These are phyloP conservation scores for Penicillium robsamsonii DNA, from an alignment of 495 filamentous ascomycete species.

Conservation along the genomic window DNA sequence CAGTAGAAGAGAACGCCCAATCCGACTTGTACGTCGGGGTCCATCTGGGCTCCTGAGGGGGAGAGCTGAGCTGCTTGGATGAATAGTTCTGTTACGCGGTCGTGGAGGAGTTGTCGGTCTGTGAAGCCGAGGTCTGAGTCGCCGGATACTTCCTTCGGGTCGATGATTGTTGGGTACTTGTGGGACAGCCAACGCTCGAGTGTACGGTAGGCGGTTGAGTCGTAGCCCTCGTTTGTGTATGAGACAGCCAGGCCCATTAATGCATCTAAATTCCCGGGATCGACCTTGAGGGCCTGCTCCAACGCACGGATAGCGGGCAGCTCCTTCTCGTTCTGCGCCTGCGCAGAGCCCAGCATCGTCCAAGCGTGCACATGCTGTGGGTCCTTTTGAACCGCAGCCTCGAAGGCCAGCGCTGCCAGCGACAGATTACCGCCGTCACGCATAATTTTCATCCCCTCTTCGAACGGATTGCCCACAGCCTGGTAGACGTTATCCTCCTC, in stretches of 20 bases:
- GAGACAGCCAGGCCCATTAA: slow-evolving; percentile 94
- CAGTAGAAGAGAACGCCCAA: slow-evolving; percentile 98
- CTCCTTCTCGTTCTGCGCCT: slow-evolving; percentile 99
- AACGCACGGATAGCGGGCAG: slow-evolving; percentile 95
- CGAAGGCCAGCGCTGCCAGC: slow-evolving; percentile 92
- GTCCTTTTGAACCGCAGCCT: slow-evolving; percentile 89
- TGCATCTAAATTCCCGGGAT: slow-evolving; percentile 80
- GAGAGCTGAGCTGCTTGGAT: slow-evolving; percentile 89
- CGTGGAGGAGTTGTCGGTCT: slow-evolving; percentile 84
- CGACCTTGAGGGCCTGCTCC: slow-evolving; percentile 85
- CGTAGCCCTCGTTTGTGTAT: slow-evolving; percentile 99
- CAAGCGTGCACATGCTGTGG: slow-evolving; percentile 86
- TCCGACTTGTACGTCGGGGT: slow-evolving; percentile 96
- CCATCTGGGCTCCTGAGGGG: slow-evolving; percentile 85
- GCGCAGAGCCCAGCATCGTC: slow-evolving; percentile 83
- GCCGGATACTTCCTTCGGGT: slow-evolving; percentile 62
- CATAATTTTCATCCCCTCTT: slow-evolving; percentile 88
- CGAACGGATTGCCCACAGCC: slow-evolving; percentile 73
- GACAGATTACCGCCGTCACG: slow-evolving; percentile 89
- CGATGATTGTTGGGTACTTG: slow-evolving; percentile 82
- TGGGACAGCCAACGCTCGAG: slow-evolving; percentile 93
- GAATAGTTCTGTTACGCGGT: slow-evolving; percentile 85
- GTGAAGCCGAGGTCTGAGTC: slow-evolving; percentile 83
- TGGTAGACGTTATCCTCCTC: slow-evolving; percentile 90
- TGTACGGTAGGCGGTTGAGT: slow-evolving; percentile 92